Evolutionary conservation across 2,329 filamentous ascomycete species (phyloP).

Genomic region (Magnaporthiopsis rhizophila): DNA sequence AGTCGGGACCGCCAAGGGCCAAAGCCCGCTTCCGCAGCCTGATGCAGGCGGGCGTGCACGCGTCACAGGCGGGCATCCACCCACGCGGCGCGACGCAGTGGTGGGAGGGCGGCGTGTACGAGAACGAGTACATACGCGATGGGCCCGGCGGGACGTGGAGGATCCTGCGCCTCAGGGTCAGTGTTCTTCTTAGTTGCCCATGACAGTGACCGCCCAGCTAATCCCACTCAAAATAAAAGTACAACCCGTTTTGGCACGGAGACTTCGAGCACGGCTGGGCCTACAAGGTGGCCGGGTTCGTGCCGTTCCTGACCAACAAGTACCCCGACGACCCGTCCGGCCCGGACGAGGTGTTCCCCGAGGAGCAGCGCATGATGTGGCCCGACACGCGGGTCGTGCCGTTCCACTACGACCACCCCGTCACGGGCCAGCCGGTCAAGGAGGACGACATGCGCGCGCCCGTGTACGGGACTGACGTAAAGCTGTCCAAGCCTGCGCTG

Average conservation of each 20-base stretch:
- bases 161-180: slow-evolving; percentile 37
- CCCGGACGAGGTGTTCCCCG: slow-evolving; percentile 39
- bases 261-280: slow-evolving; percentile 45
- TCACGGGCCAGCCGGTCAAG: slow-evolving; percentile 35
- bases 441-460: slow-evolving; percentile 42
- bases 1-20: slow-evolving; percentile 20
- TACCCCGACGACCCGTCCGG: slow-evolving; percentile 42
- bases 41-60: slow-evolving; percentile 47
- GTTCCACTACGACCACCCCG: slow-evolving; percentile 44
- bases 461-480: slow-evolving; percentile 31
- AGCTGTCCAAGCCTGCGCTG: slow-evolving; percentile 31
- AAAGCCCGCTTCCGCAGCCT: slow-evolving; percentile 44
- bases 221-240: slow-evolving; percentile 15
- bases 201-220: no score
- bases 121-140: slow-evolving; percentile 52
- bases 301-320: slow-evolving; percentile 39
- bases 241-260: slow-evolving; percentile 51
- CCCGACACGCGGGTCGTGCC: slow-evolving; percentile 46
- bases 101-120: slow-evolving; percentile 52
- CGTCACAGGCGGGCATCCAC: slow-evolving; percentile 39
- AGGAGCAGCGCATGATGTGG: slow-evolving; percentile 45
- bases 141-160: slow-evolving; percentile 36
- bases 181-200: no score
- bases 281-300: slow-evolving; percentile 43
- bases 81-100: slow-evolving; percentile 46